These are phyloP conservation scores for Talaromyces adpressus DNA, from an alignment of 495 filamentous ascomycete genomes.

Conservation along the genomic window DNA sequence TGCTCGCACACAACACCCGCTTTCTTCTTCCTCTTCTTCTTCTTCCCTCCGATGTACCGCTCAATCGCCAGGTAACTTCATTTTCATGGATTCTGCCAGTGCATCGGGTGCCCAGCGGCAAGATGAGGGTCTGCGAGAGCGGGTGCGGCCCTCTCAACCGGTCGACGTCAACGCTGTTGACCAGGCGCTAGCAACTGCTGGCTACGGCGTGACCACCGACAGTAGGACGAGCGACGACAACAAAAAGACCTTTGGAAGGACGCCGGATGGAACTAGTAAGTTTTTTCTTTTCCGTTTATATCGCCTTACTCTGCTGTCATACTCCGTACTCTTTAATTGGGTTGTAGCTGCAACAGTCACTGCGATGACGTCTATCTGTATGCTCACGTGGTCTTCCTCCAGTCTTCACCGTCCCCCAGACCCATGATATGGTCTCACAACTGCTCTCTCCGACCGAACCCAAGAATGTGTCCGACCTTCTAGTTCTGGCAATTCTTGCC, in stretches of 20 bases:
- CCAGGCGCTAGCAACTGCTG: constrained; percentile 19
- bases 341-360: neutral
- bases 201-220: constrained; percentile 25
- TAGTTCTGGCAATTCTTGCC: constrained; percentile 76
- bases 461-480: constrained; percentile 81
- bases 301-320: neutral
- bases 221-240: constrained; percentile 43
- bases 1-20: neutral
- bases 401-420: constrained; percentile 96
- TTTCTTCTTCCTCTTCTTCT: neutral
- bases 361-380: neutral
- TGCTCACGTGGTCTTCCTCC: neutral
- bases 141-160: constrained; percentile 26
- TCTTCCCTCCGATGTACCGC: constrained; percentile 2
- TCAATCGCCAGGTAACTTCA: constrained; percentile 7
- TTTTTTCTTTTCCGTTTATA: neutral
- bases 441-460: constrained; percentile 90
- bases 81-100: constrained; percentile 35
- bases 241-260: constrained; percentile 82
- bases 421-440: constrained; percentile 98
- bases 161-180: constrained; percentile 25
- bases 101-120: constrained; percentile 36
- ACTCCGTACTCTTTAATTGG: neutral
- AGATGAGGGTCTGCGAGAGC: constrained; percentile 36
- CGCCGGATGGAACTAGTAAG: constrained; percentile 83